Base-by-base conservation (phyloP, 1,139 yeast genomes). In the Suhomyces guaymorum region DNA sequence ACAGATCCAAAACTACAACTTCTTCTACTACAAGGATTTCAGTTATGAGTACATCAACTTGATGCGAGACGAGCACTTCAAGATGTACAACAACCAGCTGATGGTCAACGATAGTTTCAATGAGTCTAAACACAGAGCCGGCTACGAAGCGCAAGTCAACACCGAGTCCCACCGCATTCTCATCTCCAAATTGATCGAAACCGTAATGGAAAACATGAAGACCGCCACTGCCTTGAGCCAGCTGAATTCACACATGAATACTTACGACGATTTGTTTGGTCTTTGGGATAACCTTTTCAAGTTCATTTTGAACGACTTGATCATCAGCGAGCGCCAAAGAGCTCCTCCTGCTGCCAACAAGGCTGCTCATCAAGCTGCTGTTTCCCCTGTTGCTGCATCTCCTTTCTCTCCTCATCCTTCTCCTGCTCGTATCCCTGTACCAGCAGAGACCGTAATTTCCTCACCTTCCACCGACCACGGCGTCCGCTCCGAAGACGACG, bases 11-110 rank as follows among this genome's bases (percentile, higher is more conserved):
- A 46, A 44, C 15, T 51, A 48, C 31, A 37, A 38, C 13, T 61
- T 54, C 38, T 48, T 50, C 25, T 59, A 63, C 44, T 57, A 60
- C 31, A 47, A 48, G 20, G 64, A 62, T 30, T 41, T 42, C 9
- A 51, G 54, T 35, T 54, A 54, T 33, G 61, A 57, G 22, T 51
- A 52, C 44, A 48, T 63, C 31, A 47, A 46, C 27, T 38, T 45
- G 26, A 50, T 63, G 63, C 44, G 54, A 34, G 39, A 44, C 9
- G 46, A 50, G 7, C 61, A 59, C 38, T 42, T 43, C 13, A 47
- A 41, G 18, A 32, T 46, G 42, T 54, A 44, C 32, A 29, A 27
- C 14, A 31, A 33, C 5, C 52, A 47, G 21, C 23, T 9, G 8
- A 21, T 18, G 10, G 26, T 36, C 19, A 36, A 32, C 11, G 32